A percentile compares a stretch with the other conserved stretches of the same genome.
Evolutionary conservation across 768 basidiomycete species (phyloP).

Genomic region (Xerocomellus intermedius): DNA sequence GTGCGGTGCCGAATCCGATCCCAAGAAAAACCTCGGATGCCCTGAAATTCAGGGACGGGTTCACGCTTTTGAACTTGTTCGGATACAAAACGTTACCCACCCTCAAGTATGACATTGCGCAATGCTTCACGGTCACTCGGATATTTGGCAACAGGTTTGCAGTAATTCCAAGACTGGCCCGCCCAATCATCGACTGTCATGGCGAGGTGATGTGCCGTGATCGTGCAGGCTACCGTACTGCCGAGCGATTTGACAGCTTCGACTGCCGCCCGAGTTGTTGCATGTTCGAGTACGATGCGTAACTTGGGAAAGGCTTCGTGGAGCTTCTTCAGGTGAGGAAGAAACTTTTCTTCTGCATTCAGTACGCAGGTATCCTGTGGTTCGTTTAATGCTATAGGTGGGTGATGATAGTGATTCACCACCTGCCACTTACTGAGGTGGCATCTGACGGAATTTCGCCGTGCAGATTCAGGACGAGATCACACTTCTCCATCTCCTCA

Average conservation of each 20-base stretch:
- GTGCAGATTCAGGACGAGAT: conserved; percentile 94
- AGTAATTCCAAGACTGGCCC: conserved; percentile 92
- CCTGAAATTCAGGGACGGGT: conserved; percentile 41
- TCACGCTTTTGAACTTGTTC: not conserved
- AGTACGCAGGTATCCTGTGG: conserved; percentile 83
- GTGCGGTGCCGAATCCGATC: conserved; percentile 96
- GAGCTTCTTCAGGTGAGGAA: conserved; percentile 81
- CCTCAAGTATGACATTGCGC: conserved; percentile 71
- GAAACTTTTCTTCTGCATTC: conserved; percentile 88
- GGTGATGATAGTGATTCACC: not conserved
- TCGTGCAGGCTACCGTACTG: conserved; percentile 88
- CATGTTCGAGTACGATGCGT: conserved; percentile 96
- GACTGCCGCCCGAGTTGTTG: conserved; percentile 88
- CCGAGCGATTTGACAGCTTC: conserved; percentile 80
- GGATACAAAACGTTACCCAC: conserved; percentile 36
- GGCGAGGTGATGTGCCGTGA: conserved; percentile 94
- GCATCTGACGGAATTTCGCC: conserved; percentile 95
- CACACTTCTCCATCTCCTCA: conserved; percentile 88
- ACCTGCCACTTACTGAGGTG: conserved; percentile 40
- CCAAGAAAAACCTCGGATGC: conserved; percentile 94
- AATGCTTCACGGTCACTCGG: conserved; percentile 88
- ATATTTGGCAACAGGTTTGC: conserved; percentile 97
- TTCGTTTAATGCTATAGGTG: not conserved
- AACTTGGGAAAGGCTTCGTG: conserved; percentile 83
- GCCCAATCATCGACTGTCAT: conserved; percentile 97